These are phyloP conservation scores for Plasmodium chabaudi DNA, from an alignment of 169 alveolate genomes.

Conservation along the genomic window DNA sequence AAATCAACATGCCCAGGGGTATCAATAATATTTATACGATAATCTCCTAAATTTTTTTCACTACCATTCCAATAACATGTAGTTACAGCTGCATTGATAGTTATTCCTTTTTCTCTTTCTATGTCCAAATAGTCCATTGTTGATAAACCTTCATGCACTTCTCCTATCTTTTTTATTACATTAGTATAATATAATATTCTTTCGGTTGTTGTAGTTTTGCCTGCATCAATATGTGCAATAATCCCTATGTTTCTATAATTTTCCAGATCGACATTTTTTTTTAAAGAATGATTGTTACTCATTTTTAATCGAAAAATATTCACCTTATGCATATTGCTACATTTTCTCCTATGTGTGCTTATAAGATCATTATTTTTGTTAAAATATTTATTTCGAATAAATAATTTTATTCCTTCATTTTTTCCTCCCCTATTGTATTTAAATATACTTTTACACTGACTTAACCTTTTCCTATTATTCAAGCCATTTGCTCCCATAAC, in stretches of 20 bases:
- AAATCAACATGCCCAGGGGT: slow-evolving; percentile 98
- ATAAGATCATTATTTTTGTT: not conserved
- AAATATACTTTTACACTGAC: not conserved
- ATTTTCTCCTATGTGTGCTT: not conserved
- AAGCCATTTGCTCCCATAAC: not conserved
- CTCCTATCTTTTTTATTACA: slow-evolving; percentile 90
- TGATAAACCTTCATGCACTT: slow-evolving; percentile 93
- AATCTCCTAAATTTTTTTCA: slow-evolving; percentile 82
- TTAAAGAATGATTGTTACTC: slow-evolving; percentile 11
- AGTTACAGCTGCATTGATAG: slow-evolving; percentile 97
- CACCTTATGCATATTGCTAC: not conserved
- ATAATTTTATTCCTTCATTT: not conserved
- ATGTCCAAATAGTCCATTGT: slow-evolving; percentile 97
- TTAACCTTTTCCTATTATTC: slow-evolving; percentile 4
- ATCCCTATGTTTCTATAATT: slow-evolving; percentile 93
- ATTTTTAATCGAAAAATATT: slow-evolving; percentile 34
- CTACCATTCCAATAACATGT: slow-evolving; percentile 94
- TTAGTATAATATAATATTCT: slow-evolving; percentile 95
- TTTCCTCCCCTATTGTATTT: not conserved
- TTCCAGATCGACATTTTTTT: slow-evolving; percentile 72
- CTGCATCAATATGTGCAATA: slow-evolving; percentile 98
- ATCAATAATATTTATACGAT: slow-evolving; percentile 95
- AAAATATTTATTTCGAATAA: slow-evolving; percentile 6
- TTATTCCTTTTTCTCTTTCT: slow-evolving; percentile 97
- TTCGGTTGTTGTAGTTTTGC: slow-evolving; percentile 98